phyloP scores from a whole-genome alignment of 192 early-diverging fungal species.

The Rhizophagus clarus region DNA sequence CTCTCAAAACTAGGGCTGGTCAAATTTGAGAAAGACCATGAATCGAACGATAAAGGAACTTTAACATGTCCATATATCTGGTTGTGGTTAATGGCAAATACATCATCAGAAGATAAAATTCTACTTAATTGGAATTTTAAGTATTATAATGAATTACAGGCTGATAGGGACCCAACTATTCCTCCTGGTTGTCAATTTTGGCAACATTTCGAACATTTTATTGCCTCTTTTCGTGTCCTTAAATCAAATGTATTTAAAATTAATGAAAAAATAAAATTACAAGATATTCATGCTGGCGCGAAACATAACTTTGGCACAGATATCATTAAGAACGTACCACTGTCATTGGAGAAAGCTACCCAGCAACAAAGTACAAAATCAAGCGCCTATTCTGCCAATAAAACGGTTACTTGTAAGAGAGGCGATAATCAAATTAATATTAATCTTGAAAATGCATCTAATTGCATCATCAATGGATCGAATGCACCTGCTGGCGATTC shows the following conservation, averaged over 20 bases:
- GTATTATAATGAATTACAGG: constrained; percentile 32
- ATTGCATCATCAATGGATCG: constrained; percentile 9
- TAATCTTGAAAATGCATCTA: not conserved
- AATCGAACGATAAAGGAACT: constrained; percentile 1
- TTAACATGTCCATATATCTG: constrained; percentile 41
- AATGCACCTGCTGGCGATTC: constrained; percentile 16
- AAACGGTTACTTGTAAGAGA: constrained; percentile 1
- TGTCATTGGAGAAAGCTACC: not conserved
- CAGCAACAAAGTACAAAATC: not conserved
- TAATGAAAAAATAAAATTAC: not conserved
- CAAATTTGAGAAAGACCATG: constrained; percentile 1
- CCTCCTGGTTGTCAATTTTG: constrained; percentile 37
- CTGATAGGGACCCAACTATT: constrained; percentile 34
- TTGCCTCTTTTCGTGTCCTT: constrained; percentile 35
- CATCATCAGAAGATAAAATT: constrained; percentile 24
- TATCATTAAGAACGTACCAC: not conserved
- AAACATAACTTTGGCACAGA: not conserved
- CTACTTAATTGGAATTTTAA: constrained; percentile 29
- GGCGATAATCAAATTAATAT: not conserved
- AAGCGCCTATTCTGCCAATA: not conserved
- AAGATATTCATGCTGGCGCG: constrained; percentile 3
- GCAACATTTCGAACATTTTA: constrained; percentile 43
- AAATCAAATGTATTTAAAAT: constrained; percentile 30
- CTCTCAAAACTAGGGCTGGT: not conserved
- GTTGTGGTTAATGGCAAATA: constrained; percentile 38